Evolutionary conservation across 441 rosid species (phyloP), one percentile per base, ranked within the genome.

Genomic region (Viola pubescens): DNA sequence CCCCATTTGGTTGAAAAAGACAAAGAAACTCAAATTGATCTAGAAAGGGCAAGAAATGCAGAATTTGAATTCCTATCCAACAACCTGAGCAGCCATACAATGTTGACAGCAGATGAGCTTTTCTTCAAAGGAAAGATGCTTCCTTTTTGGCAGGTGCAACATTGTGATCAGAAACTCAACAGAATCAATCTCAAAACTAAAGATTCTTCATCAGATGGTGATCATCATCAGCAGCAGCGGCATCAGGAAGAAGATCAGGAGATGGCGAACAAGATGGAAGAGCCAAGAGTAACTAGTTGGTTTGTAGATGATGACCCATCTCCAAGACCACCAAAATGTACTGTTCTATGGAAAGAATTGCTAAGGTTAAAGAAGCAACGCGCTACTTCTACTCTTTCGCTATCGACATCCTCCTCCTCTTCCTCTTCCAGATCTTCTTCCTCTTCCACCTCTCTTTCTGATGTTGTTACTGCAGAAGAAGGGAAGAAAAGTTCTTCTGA

Each of bases 241-340:
- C 19, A 38, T 26, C 63, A 66, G 11, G 81, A 54, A 11, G 78
- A 42, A 9, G 65, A 52, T 10, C 75, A 41, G 34, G 75, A 62
- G n/a, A 66, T 8, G 34, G 40, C 0, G 41, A 44, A 3, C 37
- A 76, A 48, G 46, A 81, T 82, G 68, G 82, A 75, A 7, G 78
- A 81, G 43, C 64, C 72, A 49, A 76, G 74, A 58, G 76, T 72
- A 12, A 46, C n/a, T 9, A 79, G 72, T 59, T 89, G 94, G 95
- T 84, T 82, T 69, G 80, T 85, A 34, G 97, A 89, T 53, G 96
- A 91, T 40, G 98, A 91, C 26, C 96, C 96, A 10, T 91, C 98
- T 44, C 98, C 98, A 6, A 78, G 98, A 61, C 98, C 95, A 39
- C 98, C 98, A 4, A 91, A 88, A 52, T 91, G 98, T 54, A 91